phyloP scores from a whole-genome alignment of 306 rosid species.

The apple (Malus domestica) region DNA sequence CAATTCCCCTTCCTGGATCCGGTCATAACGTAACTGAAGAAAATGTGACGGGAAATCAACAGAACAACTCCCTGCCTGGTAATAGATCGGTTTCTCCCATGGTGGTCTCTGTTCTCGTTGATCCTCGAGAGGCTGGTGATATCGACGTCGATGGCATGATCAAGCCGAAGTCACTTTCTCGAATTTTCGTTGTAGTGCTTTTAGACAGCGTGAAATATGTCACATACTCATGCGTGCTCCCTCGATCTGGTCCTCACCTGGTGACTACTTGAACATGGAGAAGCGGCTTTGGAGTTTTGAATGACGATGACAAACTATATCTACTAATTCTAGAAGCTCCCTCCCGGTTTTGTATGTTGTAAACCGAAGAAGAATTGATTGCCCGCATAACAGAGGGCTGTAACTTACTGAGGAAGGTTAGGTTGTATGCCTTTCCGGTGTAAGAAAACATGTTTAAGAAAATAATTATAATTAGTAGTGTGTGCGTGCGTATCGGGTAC shows the following conservation, averaged over 20 bases:
- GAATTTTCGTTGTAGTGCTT: conserved; percentile 77
- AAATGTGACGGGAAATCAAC: conserved; percentile 26
- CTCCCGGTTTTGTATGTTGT: conserved; percentile 33
- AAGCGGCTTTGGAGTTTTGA: background rate
- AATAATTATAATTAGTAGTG: too few relatives aligned
- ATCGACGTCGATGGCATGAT: conserved; percentile 65
- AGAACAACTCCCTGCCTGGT: conserved; percentile 46
- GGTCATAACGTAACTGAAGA: conserved; percentile 54
- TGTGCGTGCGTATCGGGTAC: too few relatives aligned
- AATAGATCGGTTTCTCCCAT: conserved; percentile 54
- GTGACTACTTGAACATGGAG: conserved; percentile 48
- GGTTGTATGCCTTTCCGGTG: background rate
- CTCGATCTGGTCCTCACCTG: conserved; percentile 53
- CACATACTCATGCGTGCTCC: conserved; percentile 89
- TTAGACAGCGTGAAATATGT: conserved; percentile 85
- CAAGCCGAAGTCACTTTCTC: conserved; percentile 63
- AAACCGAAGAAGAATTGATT: background rate
- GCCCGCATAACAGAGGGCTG: background rate
- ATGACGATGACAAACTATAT: background rate
- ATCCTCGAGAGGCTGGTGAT: conserved; percentile 76
- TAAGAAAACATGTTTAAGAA: background rate
- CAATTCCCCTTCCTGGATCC: conserved; percentile 44
- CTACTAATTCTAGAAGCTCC: conserved; percentile 16
- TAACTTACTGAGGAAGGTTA: background rate
- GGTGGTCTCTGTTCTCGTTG: conserved; percentile 89